phyloP scores from a whole-genome alignment of 768 basidiomycete species.

The Leccinum olivaceopallidum region DNA sequence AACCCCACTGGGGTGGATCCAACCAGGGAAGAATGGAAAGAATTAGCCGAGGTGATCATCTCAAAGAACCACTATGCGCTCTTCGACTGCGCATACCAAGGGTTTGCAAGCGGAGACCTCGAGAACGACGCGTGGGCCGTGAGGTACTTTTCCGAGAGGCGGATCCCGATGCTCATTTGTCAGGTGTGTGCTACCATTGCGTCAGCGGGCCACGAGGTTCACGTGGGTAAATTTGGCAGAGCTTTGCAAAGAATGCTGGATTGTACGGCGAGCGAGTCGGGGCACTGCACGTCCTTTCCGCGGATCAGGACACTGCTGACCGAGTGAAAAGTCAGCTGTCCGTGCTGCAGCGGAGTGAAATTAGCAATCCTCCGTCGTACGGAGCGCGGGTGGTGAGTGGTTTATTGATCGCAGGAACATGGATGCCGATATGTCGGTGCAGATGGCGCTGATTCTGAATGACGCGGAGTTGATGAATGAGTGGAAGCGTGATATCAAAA shows the following conservation, averaged over 20 bases:
- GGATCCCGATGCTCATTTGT: constrained; percentile 81
- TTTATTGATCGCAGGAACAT: background rate
- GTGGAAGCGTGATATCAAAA: constrained; percentile 89
- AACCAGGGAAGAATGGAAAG: constrained; percentile 81
- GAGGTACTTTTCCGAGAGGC: constrained; percentile 76
- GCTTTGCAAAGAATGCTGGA: constrained; percentile 97
- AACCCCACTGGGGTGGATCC: constrained; percentile 98
- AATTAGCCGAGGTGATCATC: constrained; percentile 71
- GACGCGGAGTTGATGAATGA: constrained; percentile 71
- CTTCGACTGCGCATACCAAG: constrained; percentile 97
- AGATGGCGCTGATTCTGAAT: constrained; percentile 85
- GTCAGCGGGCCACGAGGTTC: constrained; percentile 2
- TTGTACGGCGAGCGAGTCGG: constrained; percentile 94
- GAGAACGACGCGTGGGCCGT: constrained; percentile 93
- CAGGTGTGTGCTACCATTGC: constrained; percentile 51
- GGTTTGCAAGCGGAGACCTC: constrained; percentile 92
- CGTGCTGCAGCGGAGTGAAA: constrained; percentile 90
- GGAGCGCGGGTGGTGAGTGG: constrained; percentile 81
- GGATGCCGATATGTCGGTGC: constrained; percentile 5
- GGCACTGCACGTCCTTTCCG: constrained; percentile 82
- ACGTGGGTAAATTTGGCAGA: constrained; percentile 46
- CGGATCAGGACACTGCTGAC: constrained; percentile 61
- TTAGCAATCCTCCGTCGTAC: constrained; percentile 91
- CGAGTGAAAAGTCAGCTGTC: constrained; percentile 86
- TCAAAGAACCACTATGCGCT: constrained; percentile 82